Conservation (phyloP, 176 grass and related monocot species). For the Paspalum vaginatum region DNA sequence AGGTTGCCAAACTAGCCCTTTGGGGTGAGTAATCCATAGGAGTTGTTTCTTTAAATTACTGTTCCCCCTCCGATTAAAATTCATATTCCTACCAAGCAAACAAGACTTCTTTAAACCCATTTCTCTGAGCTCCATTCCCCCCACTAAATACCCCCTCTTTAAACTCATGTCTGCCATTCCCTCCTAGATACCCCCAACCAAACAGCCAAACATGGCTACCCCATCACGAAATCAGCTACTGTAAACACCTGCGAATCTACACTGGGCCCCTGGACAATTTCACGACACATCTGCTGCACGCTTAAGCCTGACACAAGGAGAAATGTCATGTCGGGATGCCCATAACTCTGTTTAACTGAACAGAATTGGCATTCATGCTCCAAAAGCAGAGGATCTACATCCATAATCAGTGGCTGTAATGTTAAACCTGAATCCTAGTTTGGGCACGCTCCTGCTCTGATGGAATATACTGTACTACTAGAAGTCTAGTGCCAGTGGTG, state of each 20-base stretch:
- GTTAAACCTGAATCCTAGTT: constrained; percentile 31
- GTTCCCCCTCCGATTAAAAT: too few relatives aligned
- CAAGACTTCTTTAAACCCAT: too few relatives aligned
- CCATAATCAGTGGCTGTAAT: constrained; percentile 10
- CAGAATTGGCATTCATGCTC: not conserved
- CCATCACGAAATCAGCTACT: not conserved
- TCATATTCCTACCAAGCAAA: too few relatives aligned
- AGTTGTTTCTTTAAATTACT: too few relatives aligned
- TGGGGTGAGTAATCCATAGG: too few relatives aligned
- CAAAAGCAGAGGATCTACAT: constrained; percentile 18
- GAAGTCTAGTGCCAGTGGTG: not conserved
- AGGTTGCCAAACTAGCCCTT: too few relatives aligned
- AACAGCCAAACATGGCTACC: too few relatives aligned
- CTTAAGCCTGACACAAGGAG: not conserved
- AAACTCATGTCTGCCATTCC: too few relatives aligned
- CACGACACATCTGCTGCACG: not conserved
- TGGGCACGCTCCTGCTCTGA: constrained; percentile 34
- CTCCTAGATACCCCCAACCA: too few relatives aligned
- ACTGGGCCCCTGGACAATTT: not conserved
- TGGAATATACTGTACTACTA: constrained; percentile 43
- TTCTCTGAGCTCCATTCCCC: too few relatives aligned
- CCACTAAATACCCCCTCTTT: too few relatives aligned
- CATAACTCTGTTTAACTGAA: not conserved
- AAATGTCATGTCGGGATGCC: not conserved
- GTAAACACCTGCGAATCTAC: not conserved